Evolutionary conservation across 495 filamentous ascomycete species (phyloP), one percentile per base, ranked within the genome.

Genomic region (Monascus purpureus): DNA sequence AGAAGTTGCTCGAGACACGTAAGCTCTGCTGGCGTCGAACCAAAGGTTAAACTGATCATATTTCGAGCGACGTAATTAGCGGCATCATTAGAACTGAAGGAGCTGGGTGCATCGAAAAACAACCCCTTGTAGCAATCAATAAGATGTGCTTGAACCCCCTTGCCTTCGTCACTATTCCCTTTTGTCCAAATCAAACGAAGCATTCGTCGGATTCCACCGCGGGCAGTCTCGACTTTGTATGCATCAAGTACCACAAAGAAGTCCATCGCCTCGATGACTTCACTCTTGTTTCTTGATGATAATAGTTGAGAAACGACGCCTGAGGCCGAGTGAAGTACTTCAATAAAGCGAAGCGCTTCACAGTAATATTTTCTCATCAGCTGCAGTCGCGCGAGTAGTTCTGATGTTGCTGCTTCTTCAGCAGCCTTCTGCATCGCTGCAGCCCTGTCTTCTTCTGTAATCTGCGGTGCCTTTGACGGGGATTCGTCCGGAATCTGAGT

Each of bases 251-350:
- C 74, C 36, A 87, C 83, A 44, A 96, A 93, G 55, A 90, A 96
- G 46, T 99, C 90, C 85, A 99, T 99, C 2, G 90, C 92, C 47
- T 96, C 92, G 35, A 96, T 93, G 15, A 94, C 82, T 52, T 99
- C 90, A 39, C 79, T 92, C 63, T 96, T 96, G 61, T 96, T 99
- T 47, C 80, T 83, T 9, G 87, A 88, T 4, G 80, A 77, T 7
- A 99, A 67, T 4, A 99, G 68, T 54, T 93, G 88, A 38, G 77
- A 82, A 12, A 96, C 73, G 8, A 75, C 67, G 2, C 56, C 61
- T 1, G 84, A 87, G 19, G 81, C 82, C 8, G 73, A 68, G 44
- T 94, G 85, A 12, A 99, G 61, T n/a, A 88, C 80, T 37, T 93
- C 80, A 42, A 96, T 93, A 52, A 99, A 99, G 27, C 80, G 77